A percentile compares a stretch with the other conserved stretches of the same genome.
These are phyloP conservation scores for Kurtzmaniella cleridarum DNA, from an alignment of 805 yeast genomes.

Conservation along the genomic window DNA sequence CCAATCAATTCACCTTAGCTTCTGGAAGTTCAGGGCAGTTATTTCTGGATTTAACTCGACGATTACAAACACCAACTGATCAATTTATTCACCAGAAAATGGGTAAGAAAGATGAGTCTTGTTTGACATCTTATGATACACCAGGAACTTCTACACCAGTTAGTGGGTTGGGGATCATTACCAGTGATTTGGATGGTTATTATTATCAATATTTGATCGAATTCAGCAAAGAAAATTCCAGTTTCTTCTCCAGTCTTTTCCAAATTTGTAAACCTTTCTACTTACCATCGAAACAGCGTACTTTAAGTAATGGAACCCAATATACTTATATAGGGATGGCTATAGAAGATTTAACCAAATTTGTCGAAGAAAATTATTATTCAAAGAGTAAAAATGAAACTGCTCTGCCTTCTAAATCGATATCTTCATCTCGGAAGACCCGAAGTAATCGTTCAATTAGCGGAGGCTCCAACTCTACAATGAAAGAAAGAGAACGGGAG, in stretches of 20 bases:
- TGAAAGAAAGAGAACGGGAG: too few relatives aligned
- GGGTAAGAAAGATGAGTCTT: too few relatives aligned
- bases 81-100: too few relatives aligned
- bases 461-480: too few relatives aligned
- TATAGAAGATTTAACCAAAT: slow-evolving; percentile 23
- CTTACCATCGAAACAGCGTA: slow-evolving; percentile 19
- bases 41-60: too few relatives aligned
- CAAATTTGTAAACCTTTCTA: slow-evolving; percentile 19
- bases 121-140: background rate
- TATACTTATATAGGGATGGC: slow-evolving; percentile 21
- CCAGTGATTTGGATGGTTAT: slow-evolving; percentile 6
- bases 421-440: background rate
- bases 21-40: background rate
- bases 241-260: slow-evolving; percentile 16
- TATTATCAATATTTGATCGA: slow-evolving; percentile 12
- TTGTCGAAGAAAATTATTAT: slow-evolving; percentile 15
- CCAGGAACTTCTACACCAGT: slow-evolving; percentile 12
- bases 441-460: slow-evolving; percentile 1
- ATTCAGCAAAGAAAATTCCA: slow-evolving; percentile 13
- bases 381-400: background rate
- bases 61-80: too few relatives aligned
- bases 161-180: slow-evolving; percentile 16
- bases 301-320: slow-evolving; percentile 14
- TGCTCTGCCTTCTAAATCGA: background rate
- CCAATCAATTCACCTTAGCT: background rate